Base-by-base conservation (phyloP, 192 early-diverging fungal species). In the Jimgerdemannia lactiflua region DNA sequence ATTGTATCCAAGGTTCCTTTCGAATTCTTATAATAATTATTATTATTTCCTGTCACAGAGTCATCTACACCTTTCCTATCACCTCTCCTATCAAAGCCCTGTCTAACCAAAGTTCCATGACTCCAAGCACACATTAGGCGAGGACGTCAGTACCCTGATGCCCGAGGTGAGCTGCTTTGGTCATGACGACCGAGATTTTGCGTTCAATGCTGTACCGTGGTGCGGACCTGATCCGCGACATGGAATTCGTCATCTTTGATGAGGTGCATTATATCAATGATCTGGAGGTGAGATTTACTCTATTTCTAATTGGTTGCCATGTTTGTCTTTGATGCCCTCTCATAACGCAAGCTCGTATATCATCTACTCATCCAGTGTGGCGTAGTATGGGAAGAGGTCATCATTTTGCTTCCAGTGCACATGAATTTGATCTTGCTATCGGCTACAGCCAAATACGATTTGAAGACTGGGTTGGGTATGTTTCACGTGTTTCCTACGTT, bases 41-140 rank as follows among this genome's bases (percentile, higher is more conserved):
- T 0, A 29, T 29, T 0, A 59, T 59, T 59, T 14, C 14, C 8
- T 14, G 14, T 59, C 14, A 29, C 54, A 89, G 92, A 43, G 91
- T 95, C 49, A 96, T 99, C 73, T 99, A 99, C 81, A 99, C 98
- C n/a, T n/a, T n/a, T n/a, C n/a, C n/a, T n/a, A n/a, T n/a, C n/a
- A n/a, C n/a, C 3, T 97, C 95, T 59, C 98, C 98, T 14, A 99
- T 99, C 86, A 99, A 99, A 83, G 98, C 98, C 9, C 86, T 99
- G 39, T 95, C 29, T 29, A 29, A 29, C 29, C 29, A 29, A 29
- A 29, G 1, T 29, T 29, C 29, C 29, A 29, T 29, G 29, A 29
- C 29, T 99, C 98, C 82, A 88, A 90, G 70, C 80, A 87, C 14
- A 92, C 92, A 0, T 98, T 95, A 85, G 91, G 92, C 69, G 91